Conservation (phyloP, 139 green algal genomes). For the Chlorella sp. region DNA sequence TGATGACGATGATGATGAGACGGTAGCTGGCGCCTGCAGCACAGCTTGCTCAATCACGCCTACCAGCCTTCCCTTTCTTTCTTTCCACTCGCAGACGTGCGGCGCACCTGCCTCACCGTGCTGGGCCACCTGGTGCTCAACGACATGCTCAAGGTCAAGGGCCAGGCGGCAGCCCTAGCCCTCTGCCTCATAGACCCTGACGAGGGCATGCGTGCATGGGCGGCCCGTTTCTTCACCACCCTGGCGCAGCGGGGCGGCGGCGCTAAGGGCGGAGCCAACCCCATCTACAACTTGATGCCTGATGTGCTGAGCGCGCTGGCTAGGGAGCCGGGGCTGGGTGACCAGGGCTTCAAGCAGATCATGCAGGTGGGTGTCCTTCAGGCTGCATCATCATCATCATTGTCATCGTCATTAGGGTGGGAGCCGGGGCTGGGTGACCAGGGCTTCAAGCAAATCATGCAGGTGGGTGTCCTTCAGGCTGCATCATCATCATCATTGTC, state of each 20-base stretch:
- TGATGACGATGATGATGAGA: no score
- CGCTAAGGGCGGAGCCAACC: conserved; percentile 44
- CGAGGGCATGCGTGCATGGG: conserved; percentile 11
- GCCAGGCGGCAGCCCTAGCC: conserved; percentile 57
- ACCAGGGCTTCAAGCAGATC: conserved; percentile 55
- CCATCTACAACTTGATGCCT: conserved; percentile 91
- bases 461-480: conserved; percentile 2
- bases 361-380: conserved; percentile 36
- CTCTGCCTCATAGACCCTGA: conserved; percentile 53
- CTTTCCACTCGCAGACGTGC: conserved; percentile 32
- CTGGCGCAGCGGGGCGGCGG: conserved; percentile 3
- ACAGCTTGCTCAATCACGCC: neutral
- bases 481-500: neutral
- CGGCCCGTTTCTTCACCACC: conserved; percentile 10
- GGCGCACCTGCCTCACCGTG: conserved; percentile 77
- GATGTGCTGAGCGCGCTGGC: conserved; percentile 80
- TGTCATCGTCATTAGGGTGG: no score
- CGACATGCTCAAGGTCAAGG: conserved; percentile 92
- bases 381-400: neutral
- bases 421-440: conserved; percentile 38
- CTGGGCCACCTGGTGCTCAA: conserved; percentile 93
- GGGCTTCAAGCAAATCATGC: conserved; percentile 66
- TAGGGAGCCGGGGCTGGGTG: conserved; percentile 34
- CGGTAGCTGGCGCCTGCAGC: no score
- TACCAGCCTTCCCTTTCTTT: neutral